Base-by-base conservation (phyloP, 2,329 filamentous ascomycete genomes). In the Nigrospora oryzae region DNA sequence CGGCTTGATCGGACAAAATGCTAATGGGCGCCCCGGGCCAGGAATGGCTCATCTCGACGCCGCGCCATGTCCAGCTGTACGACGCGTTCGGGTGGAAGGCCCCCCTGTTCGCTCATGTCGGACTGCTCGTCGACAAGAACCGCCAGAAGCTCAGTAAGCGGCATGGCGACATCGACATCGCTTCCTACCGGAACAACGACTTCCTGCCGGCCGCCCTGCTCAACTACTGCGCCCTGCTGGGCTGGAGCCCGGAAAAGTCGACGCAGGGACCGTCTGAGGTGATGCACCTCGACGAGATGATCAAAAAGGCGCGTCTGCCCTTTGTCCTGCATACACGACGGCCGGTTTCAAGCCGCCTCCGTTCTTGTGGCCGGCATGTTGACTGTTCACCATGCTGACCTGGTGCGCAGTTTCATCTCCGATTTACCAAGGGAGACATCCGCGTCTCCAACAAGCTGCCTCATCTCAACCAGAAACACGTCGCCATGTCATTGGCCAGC, bases 1-100 rank as follows among this genome's bases (percentile, higher is more conserved):
- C 33, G 6, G 28, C 34, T 5, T 32, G 30, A 8, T 16, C 37
- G 4, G 15, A 17, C n/a, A 11, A 5, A 35, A 38, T 32, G 28
- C 23, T 15, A 14, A 33, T 16, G 43, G 36, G 16, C 37, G 47
- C 3, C 23, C 41, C 32, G 42, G 45, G 7, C 46, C 43, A 86
- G 74, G 93, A 98, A 76, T 98, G 93, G 93, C 85, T 98, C 67
- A 81, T 91, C 32, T 95, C 90, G 1, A 97, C 93, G 0, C 89
- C 90, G 1, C 86, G 76, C 49, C 79, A 83, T 55, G 62, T 79
- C 37, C 71, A 76, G 36, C 62, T 93, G n/a, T 93, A 93, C 60
- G 66, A 85, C 40, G 86, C 85, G 3, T 86, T 93, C 58, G 75
- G 79, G 5, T 93, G 87, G 87, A 60, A 74, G 28, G 73, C 81